phyloP scores from a whole-genome alignment of 1,139 yeast species.

The Nakaseomyces bracarensis region DNA sequence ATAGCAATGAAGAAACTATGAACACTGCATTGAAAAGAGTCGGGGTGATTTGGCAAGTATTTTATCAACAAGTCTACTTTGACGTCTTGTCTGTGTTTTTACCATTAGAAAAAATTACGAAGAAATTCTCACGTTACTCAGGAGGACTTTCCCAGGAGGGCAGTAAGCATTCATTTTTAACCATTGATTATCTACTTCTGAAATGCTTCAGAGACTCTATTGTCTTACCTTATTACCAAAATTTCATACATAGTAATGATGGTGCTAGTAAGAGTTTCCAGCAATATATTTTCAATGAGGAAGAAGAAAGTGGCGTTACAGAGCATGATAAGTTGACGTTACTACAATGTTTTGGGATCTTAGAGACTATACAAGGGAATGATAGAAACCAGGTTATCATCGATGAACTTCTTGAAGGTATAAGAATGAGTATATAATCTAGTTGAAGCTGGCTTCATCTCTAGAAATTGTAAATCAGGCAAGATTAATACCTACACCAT shows the following conservation, averaged over 20 bases:
- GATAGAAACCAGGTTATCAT: conserved; percentile 44
- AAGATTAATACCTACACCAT: too few relatives aligned
- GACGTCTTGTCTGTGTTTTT: conserved; percentile 50
- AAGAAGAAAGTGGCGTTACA: conserved; percentile 23
- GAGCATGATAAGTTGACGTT: conserved; percentile 33
- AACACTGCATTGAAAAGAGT: conserved; percentile 30
- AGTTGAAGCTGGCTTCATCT: background rate
- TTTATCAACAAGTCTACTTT: conserved; percentile 43
- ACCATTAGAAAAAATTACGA: conserved; percentile 40
- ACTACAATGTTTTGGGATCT: conserved; percentile 47
- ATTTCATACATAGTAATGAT: conserved; percentile 24
- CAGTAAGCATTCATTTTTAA: conserved; percentile 31
- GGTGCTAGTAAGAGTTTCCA: conserved; percentile 24
- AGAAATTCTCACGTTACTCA: conserved; percentile 14
- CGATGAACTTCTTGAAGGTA: conserved; percentile 36
- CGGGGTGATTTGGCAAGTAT: conserved; percentile 44
- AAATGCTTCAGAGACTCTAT: conserved; percentile 43
- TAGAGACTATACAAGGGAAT: conserved; percentile 42
- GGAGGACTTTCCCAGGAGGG: conserved; percentile 29
- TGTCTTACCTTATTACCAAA: conserved; percentile 39
- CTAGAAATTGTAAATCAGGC: too few relatives aligned
- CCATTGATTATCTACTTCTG: conserved; percentile 29
- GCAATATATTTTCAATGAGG: conserved; percentile 25
- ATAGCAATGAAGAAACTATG: conserved; percentile 20
- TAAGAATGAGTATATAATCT: conserved; percentile 23